Percentiles rank a stretch among this genome's conserved stretches.
These are phyloP conservation scores for Yamadazyma olivae DNA, from an alignment of 805 yeast genomes.

Conservation along the genomic window DNA sequence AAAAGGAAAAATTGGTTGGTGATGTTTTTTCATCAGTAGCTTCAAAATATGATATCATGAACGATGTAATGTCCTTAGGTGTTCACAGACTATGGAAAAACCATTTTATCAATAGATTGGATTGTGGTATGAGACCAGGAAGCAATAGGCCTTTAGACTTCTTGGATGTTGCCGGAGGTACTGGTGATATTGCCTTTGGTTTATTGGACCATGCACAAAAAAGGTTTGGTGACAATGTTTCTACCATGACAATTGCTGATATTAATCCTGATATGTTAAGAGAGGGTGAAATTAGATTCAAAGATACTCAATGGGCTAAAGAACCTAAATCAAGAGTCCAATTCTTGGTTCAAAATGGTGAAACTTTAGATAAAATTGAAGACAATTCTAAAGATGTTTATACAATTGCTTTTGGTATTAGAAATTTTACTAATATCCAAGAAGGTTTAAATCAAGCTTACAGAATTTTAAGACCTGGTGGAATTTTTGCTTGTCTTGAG, in stretches of 20 bases:
- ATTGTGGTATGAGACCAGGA: constrained; percentile 92
- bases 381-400: constrained; percentile 91
- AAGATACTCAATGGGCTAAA: constrained; percentile 51
- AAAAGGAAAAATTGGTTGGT: constrained; percentile 80
- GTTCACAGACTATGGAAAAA: constrained; percentile 93
- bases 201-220: constrained; percentile 85
- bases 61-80: constrained; percentile 96
- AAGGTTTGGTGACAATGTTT: constrained; percentile 67
- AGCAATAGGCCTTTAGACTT: constrained; percentile 73
- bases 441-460: constrained; percentile 94
- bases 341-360: constrained; percentile 92
- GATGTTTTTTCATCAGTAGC: constrained; percentile 95
- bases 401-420: constrained; percentile 95
- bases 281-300: constrained; percentile 82
- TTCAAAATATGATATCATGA: constrained; percentile 91
- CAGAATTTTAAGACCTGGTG: constrained; percentile 95
- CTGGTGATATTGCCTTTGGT: constrained; percentile 98
- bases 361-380: constrained; percentile 75
- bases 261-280: constrained; percentile 94
- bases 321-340: constrained; percentile 61
- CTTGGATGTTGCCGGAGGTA: constrained; percentile 97
- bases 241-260: constrained; percentile 89
- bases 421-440: constrained; percentile 93
- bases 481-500: constrained; percentile 94
- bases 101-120: constrained; percentile 82